Conservation (phyloP, 202 grass and related monocot species). For the Sporobolus alterniflorus region DNA sequence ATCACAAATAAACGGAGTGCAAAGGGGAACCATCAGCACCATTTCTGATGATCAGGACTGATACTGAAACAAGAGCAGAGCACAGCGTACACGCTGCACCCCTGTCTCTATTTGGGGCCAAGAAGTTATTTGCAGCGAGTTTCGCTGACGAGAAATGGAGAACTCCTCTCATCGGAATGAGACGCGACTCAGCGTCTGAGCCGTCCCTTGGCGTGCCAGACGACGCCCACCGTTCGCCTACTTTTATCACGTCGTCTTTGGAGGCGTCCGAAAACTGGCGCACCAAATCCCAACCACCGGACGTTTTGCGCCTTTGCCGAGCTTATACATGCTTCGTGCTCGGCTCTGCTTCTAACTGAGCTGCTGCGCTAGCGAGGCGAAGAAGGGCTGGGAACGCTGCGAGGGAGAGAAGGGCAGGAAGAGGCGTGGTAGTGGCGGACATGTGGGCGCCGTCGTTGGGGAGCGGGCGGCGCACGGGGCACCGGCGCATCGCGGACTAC, state of each 20-base stretch:
- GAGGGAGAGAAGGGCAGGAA: neutral
- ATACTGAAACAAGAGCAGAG: too few species aligned
- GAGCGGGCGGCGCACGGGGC: constrained; percentile 57
- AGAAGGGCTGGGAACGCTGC: neutral
- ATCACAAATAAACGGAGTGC: neutral
- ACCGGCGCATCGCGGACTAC: constrained; percentile 75
- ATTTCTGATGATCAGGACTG: too few species aligned
- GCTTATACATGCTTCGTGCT: constrained; percentile 27
- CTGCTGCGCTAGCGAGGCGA: neutral
- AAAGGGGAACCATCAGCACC: too few species aligned
- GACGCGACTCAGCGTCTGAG: neutral
- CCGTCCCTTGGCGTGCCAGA: constrained; percentile 6
- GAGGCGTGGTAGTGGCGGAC: neutral
- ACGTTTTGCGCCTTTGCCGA: neutral
- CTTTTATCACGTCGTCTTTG: constrained; percentile 15
- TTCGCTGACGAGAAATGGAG: too few species aligned
- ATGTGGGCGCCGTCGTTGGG: constrained; percentile 72
- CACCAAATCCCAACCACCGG: constrained; percentile 54
- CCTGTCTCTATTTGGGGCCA: too few species aligned
- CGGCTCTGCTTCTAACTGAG: neutral
- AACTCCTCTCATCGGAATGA: neutral
- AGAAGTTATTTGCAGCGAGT: too few species aligned
- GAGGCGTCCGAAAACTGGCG: constrained; percentile 14
- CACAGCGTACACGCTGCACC: too few species aligned
- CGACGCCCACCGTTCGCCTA: constrained; percentile 41